Evolutionary conservation across 2,329 filamentous ascomycete genomes (phyloP), one percentile per base, ranked within the genome.

Genomic region (Xylariaceae sp.): DNA sequence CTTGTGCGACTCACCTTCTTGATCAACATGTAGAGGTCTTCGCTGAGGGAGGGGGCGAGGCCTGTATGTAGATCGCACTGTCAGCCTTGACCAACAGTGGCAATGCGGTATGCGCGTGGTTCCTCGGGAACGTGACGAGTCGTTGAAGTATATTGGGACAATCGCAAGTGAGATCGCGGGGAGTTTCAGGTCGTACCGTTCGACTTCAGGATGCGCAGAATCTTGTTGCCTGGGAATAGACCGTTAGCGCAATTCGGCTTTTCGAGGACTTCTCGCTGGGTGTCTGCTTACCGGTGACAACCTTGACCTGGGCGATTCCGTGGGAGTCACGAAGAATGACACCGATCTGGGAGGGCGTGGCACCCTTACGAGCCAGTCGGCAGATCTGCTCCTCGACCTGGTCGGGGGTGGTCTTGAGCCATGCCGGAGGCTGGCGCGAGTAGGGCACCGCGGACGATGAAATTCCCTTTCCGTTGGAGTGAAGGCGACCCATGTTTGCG

Each of bases 381-480:
- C 84, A 89, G 74, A 98, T 98, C 75, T 96, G 89, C 65, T 98
- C 92, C 57, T 94, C 87, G 66, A 98, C 88, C 75, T 94, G 87
- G 60, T 95, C 88, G 63, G 92, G 89, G 56, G 88, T 94, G 72
- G 87, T 93, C 84, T 98, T 98, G 70, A 96, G 76, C 92, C 92
- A 98, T 55, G 89, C 77, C 44, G 92, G 90, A 49, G 88, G 66
- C 57, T 77, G 80, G 73, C 92, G 90, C 54, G 87, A 94, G 82
- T 96, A 98, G 63, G 93, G 92, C 70, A 96, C 72, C 60, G 92
- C 87, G 47, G 87, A 94, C 72, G 86, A 71, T 53, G 87, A 88
- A 72, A 98, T 98, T 70, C 92, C 93, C 86, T 96, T 96, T 75
- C 92, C 90, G 62, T 95, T 94, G 79, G 77, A 85, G 83, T 98